A percentile compares a stretch with the other conserved stretches of the same genome.
Conservation (phyloP, 257 asterid genomes). For the Penstemon barbatus region DNA sequence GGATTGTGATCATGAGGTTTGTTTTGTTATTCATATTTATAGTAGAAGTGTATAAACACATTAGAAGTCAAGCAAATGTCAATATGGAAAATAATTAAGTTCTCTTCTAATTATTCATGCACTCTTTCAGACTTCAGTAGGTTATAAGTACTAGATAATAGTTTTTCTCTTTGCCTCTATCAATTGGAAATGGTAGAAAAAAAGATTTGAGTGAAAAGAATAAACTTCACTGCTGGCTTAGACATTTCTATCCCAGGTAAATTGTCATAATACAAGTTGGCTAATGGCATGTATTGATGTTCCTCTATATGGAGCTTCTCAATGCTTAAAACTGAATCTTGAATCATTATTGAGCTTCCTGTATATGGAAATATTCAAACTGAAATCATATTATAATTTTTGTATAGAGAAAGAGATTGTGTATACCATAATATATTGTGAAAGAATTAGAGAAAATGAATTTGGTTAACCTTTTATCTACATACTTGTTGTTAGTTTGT, state of each 20-base stretch:
- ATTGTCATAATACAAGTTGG: not conserved
- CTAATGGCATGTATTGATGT: not conserved
- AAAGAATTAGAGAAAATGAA: not conserved
- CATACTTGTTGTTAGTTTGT: not conserved
- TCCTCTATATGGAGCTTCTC: not conserved
- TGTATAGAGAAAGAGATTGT: not conserved
- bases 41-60: not conserved
- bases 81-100: constrained; percentile 1
- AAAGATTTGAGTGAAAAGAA: not conserved
- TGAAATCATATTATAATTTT: not conserved
- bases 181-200: not conserved
- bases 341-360: too few species aligned
- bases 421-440: not conserved
- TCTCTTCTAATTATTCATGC: not conserved
- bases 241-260: not conserved
- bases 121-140: not conserved
- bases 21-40: constrained; percentile 20
- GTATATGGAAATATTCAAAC: not conserved
- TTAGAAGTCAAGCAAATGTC: not conserved
- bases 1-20: constrained; percentile 95
- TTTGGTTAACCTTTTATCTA: too few species aligned
- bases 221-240: not conserved
- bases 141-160: not conserved
- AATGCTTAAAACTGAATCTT: too few species aligned
- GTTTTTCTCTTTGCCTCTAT: not conserved